A percentile compares a stretch with the other conserved stretches of the same genome.
These are phyloP conservation scores for Lotmaria passim DNA, from an alignment of 208 protist genomes.

Conservation along the genomic window DNA sequence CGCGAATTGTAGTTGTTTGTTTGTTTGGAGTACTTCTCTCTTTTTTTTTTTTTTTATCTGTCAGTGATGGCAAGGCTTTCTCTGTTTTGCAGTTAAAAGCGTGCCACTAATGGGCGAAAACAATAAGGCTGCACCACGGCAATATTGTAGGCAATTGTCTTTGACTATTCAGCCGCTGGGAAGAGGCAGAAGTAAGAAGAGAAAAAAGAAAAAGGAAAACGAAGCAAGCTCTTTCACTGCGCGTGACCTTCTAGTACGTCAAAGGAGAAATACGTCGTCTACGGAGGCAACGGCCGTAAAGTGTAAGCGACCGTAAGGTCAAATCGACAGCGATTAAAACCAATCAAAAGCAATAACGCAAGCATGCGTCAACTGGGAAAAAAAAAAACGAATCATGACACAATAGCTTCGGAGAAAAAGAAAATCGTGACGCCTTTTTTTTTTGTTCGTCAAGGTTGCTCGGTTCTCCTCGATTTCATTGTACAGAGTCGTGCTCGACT, in stretches of 20 bases:
- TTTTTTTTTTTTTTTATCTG: conserved; percentile 11
- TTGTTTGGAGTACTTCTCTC: too few species aligned
- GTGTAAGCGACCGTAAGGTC: not conserved
- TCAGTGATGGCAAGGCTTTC: not conserved
- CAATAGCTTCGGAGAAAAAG: not conserved
- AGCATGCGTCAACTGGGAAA: not conserved
- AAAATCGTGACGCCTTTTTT: too few species aligned
- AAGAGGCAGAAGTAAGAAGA: too few species aligned
- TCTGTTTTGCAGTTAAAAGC: too few species aligned
- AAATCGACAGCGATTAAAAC: conserved; percentile 3
- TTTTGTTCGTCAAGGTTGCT: not conserved
- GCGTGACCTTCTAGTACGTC: not conserved
- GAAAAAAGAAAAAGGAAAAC: not conserved
- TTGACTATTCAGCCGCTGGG: too few species aligned
- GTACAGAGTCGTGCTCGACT: too few species aligned
- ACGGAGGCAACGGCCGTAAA: not conserved
- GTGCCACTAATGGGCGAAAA: too few species aligned
- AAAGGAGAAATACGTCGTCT: not conserved
- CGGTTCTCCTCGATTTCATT: too few species aligned
- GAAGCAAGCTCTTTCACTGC: not conserved
- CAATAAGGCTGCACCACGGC: too few species aligned
- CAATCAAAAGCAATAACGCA: not conserved
- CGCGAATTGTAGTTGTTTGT: too few species aligned
- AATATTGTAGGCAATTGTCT: too few species aligned
- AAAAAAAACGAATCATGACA: not conserved